Evolutionary conservation across 495 filamentous ascomycete species (phyloP).

Genomic region (Xylaria grammica): DNA sequence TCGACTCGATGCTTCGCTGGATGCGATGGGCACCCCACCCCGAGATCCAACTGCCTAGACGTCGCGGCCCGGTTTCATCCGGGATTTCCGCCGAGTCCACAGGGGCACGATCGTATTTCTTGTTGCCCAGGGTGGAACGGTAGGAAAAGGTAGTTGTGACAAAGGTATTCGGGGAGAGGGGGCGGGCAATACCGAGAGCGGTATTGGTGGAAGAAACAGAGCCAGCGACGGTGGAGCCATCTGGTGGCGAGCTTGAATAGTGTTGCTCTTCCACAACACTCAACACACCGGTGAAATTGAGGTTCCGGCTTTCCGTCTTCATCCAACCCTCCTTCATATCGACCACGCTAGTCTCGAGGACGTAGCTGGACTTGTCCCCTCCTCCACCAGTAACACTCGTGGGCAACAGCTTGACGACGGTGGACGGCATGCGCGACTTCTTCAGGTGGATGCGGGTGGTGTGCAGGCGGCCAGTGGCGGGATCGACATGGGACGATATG

Average conservation of each 20-base stretch:
- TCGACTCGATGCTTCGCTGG: slow-evolving; percentile 86
- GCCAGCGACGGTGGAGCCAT: slow-evolving; percentile 5
- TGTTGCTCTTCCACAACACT: slow-evolving; percentile 89
- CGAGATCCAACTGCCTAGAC: slow-evolving; percentile 45
- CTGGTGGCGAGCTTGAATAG: slow-evolving; percentile 61
- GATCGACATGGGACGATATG: slow-evolving; percentile 84
- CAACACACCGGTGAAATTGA: slow-evolving; percentile 90
- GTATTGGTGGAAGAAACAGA: slow-evolving; percentile 13
- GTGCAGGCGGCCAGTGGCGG: slow-evolving; percentile 76
- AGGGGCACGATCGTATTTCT: slow-evolving; percentile 59
- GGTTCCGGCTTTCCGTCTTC: slow-evolving; percentile 80
- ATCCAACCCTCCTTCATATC: slow-evolving; percentile 91
- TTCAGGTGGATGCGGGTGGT: slow-evolving; percentile 94
- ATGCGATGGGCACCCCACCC: slow-evolving; percentile 79
- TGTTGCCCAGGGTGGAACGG: slow-evolving; percentile 78
- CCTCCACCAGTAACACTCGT: slow-evolving; percentile 70
- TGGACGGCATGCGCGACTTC: slow-evolving; percentile 84
- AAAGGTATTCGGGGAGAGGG: slow-evolving; percentile 61
- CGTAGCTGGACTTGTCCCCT: slow-evolving; percentile 79
- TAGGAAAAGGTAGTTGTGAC: slow-evolving; percentile 87
- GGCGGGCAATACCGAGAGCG: slow-evolving; percentile 23
- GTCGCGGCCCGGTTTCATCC: slow-evolving; percentile 28
- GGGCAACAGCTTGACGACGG: slow-evolving; percentile 81
- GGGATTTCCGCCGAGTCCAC: slow-evolving; percentile 26
- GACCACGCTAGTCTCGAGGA: slow-evolving; percentile 88